Base-by-base conservation (phyloP, 345 rosid genomes). In the Pugionium cornutum region DNA sequence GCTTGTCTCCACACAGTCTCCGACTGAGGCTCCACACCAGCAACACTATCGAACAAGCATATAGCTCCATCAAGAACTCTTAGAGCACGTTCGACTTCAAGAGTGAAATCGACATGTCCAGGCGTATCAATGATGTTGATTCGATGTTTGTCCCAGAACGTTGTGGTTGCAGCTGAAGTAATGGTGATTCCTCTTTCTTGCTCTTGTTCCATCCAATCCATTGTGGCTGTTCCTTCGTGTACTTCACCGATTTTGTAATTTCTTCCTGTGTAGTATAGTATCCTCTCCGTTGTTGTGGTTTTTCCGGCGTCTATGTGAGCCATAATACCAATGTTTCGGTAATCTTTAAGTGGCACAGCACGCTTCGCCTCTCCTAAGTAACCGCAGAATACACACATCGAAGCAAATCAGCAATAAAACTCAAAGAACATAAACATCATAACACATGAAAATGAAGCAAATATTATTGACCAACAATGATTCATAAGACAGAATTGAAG, bases 141-240 rank as follows among this genome's bases (percentile, higher is more conserved):
- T 9, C 97, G 78, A 37, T 94, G 97, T 4, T 89, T 80, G 76
- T 89, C 74, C 97, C 98, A 92, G 60, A 82, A 89, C 9, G 98
- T 81, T 30, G 98, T 89, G 27, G 98, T 94, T 46, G 97, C 99
- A 30, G 97, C 99, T 5, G 99, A 89, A 25, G 99, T 92, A 29
- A 94, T 89, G 32, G 99, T 94, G 71, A 94, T 89, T 68, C 99
- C 99, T 82, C 99, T 85, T 73, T 94, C 99, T 65, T 94, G 99
- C 64, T 94, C 99, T 80, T 94, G 99, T 65, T 94, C 99, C 97
- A 94, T 94, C 97, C 99, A 94, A 71, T 94, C 99, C 99, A 94
- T 94, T 27, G 99, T 94, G 41, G 99, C 97, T 2, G 99, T 94
- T 51, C 95, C 97, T 72, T 94, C 99, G 4, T 92, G 97, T 4